Evolutionary conservation across 2,329 filamentous ascomycete species (phyloP), one percentile per base, ranked within the genome.

Genomic region (Monilinia fructicola): DNA sequence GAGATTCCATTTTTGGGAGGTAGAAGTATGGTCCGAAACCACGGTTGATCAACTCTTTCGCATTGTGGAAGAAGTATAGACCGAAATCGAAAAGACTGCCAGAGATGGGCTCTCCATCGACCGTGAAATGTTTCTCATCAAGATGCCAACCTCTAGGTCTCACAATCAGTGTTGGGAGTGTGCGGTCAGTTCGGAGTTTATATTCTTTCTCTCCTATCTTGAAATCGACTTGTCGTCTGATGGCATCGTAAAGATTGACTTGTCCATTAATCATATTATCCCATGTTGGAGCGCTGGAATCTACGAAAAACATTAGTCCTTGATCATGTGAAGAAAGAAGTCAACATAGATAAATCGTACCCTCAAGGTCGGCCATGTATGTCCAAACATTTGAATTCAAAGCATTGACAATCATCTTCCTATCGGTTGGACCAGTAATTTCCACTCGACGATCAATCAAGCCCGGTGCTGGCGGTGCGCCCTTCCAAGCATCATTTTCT

Each of bases 241-340:
- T 93, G 73, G 93, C 95, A 76, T 98, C 95, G 83, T 97, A 96
- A 67, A 99, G 86, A 83, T 98, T 99, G 73, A 97, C 89, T 81
- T 99, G 95, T 70, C 95, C 95, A 74, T 95, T 96, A 83, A 98
- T 90, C 93, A 98, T 98, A 83, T 98, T 98, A 73, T 97, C 93
- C 95, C 95, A 99, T 54, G 95, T 97, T 31, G 95, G 95, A 31
- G 95, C 93, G 76, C 86, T 95, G 9, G 95, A 97, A 79, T 98
- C 93, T 97, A 74, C 46, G 26, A 40, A n/a, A 52, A 12, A 50
- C 50, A 35, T 69, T 48, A 70, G 69, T 54, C 46, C 4, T 44
- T 48, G 38, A 44, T 35, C 5, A 64, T 58, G n/a, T 42, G 31
- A 16, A 53, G 26, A 23, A 52, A 5, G 7, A 44, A 54, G 10